These are phyloP conservation scores for Colletotrichum chlorophyti DNA, from an alignment of 2,329 filamentous ascomycete species.

Conservation along the genomic window DNA sequence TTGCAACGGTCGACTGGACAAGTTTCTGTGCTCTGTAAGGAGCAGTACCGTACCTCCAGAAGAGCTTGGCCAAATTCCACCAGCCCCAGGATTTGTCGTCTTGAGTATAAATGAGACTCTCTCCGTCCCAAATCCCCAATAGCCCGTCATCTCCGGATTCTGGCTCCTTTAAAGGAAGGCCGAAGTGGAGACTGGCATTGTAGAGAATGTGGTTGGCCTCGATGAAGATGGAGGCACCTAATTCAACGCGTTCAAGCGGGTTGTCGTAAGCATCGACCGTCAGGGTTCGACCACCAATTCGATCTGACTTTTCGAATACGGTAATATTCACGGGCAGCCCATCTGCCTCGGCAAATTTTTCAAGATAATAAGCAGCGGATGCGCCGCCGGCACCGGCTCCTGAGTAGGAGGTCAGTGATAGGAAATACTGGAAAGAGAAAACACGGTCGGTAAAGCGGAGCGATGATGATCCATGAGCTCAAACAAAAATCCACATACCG, in stretches of 20 bases:
- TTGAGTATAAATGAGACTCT: slow-evolving; percentile 73
- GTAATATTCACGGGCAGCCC: slow-evolving; percentile 76
- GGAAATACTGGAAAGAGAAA: background rate
- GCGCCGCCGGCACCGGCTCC: slow-evolving; percentile 90
- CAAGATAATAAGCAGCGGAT: slow-evolving; percentile 84
- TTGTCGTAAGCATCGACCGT: slow-evolving; percentile 81
- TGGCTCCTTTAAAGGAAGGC: slow-evolving; percentile 62
- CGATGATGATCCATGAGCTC: background rate
- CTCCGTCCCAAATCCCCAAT: slow-evolving; percentile 86
- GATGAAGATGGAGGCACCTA: slow-evolving; percentile 94
- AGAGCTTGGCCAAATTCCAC: slow-evolving; percentile 81
- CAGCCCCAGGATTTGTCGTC: slow-evolving; percentile 67
- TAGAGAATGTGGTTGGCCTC: slow-evolving; percentile 82
- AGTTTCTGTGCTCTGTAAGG: slow-evolving; percentile 77
- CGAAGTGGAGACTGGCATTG: slow-evolving; percentile 74
- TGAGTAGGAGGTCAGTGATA: slow-evolving; percentile 41
- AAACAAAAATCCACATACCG: slow-evolving; percentile 30
- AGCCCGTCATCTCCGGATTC: slow-evolving; percentile 57
- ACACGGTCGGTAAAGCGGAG: background rate
- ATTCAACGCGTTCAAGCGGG: slow-evolving; percentile 73
- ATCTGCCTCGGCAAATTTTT: slow-evolving; percentile 70
- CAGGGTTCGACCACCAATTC: slow-evolving; percentile 85
- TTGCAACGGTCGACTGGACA: slow-evolving; percentile 73
- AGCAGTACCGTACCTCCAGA: slow-evolving; percentile 85
- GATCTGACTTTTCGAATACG: slow-evolving; percentile 80